phyloP scores from a whole-genome alignment of 108 stramenopile species.

The Skeletonema menzelii region DNA sequence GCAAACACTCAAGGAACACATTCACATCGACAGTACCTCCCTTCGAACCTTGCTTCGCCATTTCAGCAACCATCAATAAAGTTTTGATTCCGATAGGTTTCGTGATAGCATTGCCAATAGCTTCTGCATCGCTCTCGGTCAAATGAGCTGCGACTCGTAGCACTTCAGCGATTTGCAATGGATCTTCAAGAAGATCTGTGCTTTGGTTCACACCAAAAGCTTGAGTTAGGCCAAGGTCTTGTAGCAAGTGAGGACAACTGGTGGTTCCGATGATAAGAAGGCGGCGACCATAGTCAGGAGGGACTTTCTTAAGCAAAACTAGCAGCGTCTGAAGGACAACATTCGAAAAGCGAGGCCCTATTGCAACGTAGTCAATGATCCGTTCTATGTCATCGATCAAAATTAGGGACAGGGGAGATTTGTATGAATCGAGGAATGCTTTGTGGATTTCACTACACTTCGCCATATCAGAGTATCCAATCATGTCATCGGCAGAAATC shows the following conservation, averaged over 20 bases:
- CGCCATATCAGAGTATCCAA: conserved; percentile 86
- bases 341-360: conserved; percentile 97
- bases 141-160: conserved; percentile 82
- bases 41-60: conserved; percentile 90
- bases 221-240: conserved; percentile 90
- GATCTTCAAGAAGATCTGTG: conserved; percentile 84
- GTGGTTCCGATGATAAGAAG: conserved; percentile 96
- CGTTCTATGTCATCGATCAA: conserved; percentile 99
- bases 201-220: conserved; percentile 90
- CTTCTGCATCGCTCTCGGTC: conserved; percentile 72
- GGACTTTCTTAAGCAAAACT: conserved; percentile 95
- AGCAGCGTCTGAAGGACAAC: conserved; percentile 96
- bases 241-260: conserved; percentile 81
- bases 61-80: conserved; percentile 94
- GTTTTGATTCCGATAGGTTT: conserved; percentile 98
- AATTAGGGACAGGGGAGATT: conserved; percentile 94
- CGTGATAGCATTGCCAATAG: conserved; percentile 86
- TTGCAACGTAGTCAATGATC: conserved; percentile 96
- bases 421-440: conserved; percentile 97
- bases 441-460: conserved; percentile 92
- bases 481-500: conserved; percentile 97
- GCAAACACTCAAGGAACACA: conserved; percentile 96
- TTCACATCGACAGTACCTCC: conserved; percentile 78
- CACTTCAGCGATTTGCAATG: conserved; percentile 84
- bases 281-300: conserved; percentile 87